Base-by-base conservation (phyloP, 805 yeast species). In the Candida sonorensis region DNA sequence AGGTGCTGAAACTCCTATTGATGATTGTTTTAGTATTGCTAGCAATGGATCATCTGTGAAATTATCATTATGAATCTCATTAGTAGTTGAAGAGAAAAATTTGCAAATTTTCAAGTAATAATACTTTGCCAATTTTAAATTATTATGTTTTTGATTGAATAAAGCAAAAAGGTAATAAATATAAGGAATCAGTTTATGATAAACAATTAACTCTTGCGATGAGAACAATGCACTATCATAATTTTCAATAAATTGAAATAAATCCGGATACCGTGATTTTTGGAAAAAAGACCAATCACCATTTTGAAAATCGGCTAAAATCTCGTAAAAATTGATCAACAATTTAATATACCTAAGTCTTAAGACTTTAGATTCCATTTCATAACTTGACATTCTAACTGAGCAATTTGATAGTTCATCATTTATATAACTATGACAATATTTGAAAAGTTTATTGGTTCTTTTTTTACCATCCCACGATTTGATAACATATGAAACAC, bases 121-220 rank as follows among this genome's bases (percentile, higher is more conserved):
- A 35, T 57, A 59, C 33, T 63, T 59, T 2, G 75, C 64, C 1
- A 55, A 48, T 13, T 49, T 46, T 4, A 61, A 34, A 14, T 65
- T 56, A 4, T 67, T 66, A 9, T 46, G 41, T 11, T 48, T 36
- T 30, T 70, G 76, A 37, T 56, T 51, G 31, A 57, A 55, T 4
- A 61, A 28, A 2, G 64, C 77, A 29, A 61, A 57, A 13, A 69
- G 37, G 37, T 64, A 67, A 18, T 55, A 57, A 4, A 67, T 45
- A 23, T 52, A 47, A 2, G 72, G 64, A 4, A 64, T 36, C 14
- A 69, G 35, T 17, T 50, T 47, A 29, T 57, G 59, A 36, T 59
- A 64, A 17, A 57, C 45, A n/a, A 51, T 37, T 31, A 61, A 40
- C 31, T 69, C 73, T 37, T 61, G 67, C 2, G 55, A 53, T 3